Base-by-base conservation (phyloP, 2,329 filamentous ascomycete species). In the Neofusicoccum parvum region DNA sequence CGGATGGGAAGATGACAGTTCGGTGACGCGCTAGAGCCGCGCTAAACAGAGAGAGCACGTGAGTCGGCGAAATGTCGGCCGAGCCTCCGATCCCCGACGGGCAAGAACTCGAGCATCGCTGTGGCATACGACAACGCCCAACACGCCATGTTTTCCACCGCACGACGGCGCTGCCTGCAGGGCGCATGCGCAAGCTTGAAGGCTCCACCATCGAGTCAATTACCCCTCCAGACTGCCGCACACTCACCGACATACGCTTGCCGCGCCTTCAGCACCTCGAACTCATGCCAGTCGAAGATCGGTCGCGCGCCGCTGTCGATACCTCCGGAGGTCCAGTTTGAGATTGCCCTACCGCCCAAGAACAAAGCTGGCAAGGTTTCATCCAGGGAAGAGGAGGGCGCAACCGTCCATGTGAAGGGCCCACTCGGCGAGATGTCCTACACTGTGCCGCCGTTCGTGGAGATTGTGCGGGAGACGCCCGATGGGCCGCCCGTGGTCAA, bases 351-450 rank as follows among this genome's bases (percentile, higher is more conserved):
- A 67, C 86, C 92, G 67, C 86, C 88, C 3, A 80, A 77, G 62
- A 73, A 83, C 36, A 81, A 82, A 73, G 82, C 79, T 69, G 83
- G 86, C 68, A 80, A 82, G 63, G 88, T 86, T 46, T 86, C 86
- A 45, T 88, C 87, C 68, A 83, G 87, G 70, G 82, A 83, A 68
- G 86, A 88, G 71, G 81, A 86, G 37, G 88, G 86, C 73, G 86
- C 88, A 70, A 90, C 83, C 2, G 86, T 96, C 62, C 88, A 90
- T 60, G 87, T 97, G 49, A 87, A 89, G 72, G 94, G 94, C 5
- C 94, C 94, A 3, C 80, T 95, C 71, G 94, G 90, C 58, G 87
- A 90, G 78, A 83, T 97, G 79, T 87, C 88, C 15, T 86, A 96
- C 72, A 85, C 88, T 15, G 85, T 98, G n/a, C 93, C 92, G 1